A percentile compares a stretch with the other conserved stretches of the same genome.
Conservation (phyloP, 768 basidiomycete genomes). For the Mycena metata region DNA sequence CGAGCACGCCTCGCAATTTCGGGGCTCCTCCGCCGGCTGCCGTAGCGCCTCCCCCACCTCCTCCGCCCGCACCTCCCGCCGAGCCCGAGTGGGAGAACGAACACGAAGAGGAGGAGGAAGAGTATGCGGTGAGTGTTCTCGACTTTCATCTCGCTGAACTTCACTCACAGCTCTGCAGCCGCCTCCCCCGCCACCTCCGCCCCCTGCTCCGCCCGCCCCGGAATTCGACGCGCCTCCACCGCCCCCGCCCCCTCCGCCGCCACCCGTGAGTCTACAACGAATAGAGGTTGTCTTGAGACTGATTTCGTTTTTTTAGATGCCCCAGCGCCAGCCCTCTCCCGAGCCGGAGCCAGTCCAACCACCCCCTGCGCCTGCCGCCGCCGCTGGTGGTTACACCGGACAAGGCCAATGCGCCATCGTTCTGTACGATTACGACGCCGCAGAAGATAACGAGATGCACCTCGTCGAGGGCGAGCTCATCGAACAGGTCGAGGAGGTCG, state of each 20-base stretch:
- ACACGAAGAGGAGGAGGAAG: slow-evolving; percentile 50
- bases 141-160: not conserved
- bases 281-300: slow-evolving; percentile 4
- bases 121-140: slow-evolving; percentile 44
- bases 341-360: slow-evolving; percentile 36
- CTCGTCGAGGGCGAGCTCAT: slow-evolving; percentile 87
- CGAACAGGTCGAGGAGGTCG: slow-evolving; percentile 85
- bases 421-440: slow-evolving; percentile 87
- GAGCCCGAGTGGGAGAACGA: slow-evolving; percentile 44
- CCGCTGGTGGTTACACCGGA: slow-evolving; percentile 42
- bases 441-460: slow-evolving; percentile 89
- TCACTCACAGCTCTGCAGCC: slow-evolving; percentile 40
- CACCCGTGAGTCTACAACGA: slow-evolving; percentile 32
- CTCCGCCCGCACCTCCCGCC: slow-evolving; percentile 40
- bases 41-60: slow-evolving; percentile 36
- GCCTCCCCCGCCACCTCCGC: slow-evolving; percentile 55
- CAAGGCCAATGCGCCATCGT: slow-evolving; percentile 80
- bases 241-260: slow-evolving; percentile 54
- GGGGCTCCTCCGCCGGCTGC: slow-evolving; percentile 53
- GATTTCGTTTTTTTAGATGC: slow-evolving; percentile 30
- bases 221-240: slow-evolving; percentile 53
- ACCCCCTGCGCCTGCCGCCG: slow-evolving; percentile 46
- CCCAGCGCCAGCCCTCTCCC: slow-evolving; percentile 32
- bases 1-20: slow-evolving; percentile 58
- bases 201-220: slow-evolving; percentile 47